A percentile compares a stretch with the other conserved stretches of the same genome.
These are phyloP conservation scores for Rhododendron simsii DNA, from an alignment of 148 eudicot species.

Conservation along the genomic window DNA sequence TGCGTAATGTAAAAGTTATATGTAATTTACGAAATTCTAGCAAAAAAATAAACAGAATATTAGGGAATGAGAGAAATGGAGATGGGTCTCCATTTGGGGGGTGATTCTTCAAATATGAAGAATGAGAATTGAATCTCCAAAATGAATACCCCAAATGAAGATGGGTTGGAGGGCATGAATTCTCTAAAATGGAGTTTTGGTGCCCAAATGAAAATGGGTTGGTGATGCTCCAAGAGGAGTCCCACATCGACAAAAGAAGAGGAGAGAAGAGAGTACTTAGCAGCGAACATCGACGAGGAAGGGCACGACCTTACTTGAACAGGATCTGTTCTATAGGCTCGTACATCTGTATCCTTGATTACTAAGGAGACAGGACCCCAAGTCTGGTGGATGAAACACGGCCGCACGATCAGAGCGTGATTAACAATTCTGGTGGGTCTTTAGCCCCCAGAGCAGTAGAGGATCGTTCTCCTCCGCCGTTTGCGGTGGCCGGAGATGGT, in stretches of 20 bases:
- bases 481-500: background rate
- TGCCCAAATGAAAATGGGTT: no score
- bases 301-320: background rate
- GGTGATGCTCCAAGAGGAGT: background rate
- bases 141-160: no score
- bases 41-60: no score
- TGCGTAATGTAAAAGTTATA: no score
- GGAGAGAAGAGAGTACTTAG: background rate
- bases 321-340: slow-evolving; percentile 10
- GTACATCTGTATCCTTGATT: slow-evolving; percentile 5
- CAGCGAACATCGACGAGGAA: accelerated
- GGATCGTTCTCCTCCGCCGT: background rate
- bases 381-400: background rate
- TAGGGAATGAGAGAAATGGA: no score
- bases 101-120: no score
- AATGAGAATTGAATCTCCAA: no score
- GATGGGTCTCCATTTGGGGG: no score
- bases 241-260: background rate
- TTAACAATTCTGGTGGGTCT: background rate
- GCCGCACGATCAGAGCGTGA: background rate
- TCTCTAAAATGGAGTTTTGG: no score
- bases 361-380: slow-evolving; percentile 2
- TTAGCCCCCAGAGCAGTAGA: background rate
- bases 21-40: no score
- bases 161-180: no score